Base-by-base conservation (phyloP, 140 eudicot genomes). In the Flaveria floridana region DNA sequence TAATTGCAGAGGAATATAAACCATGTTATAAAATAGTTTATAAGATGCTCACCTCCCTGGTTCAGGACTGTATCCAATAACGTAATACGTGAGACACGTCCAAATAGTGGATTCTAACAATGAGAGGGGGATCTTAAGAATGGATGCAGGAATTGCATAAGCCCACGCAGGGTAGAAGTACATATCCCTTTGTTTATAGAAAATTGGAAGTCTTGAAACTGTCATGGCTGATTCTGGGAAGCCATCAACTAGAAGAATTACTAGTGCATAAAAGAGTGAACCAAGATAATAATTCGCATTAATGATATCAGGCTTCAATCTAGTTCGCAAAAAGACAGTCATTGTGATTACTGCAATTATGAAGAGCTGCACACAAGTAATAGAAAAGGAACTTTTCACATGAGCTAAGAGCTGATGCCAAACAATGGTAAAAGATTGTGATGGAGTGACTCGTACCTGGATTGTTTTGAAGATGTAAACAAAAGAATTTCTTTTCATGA, bases 111-210 rank as follows among this genome's bases (percentile, higher is more conserved):
- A 74, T 76, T 67, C 85, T 56, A 85, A 71, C 15, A 88, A n/a
- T 50, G 94, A 85, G 3, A 83, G 14, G 7, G 94, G 94, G 64
- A 83, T 58, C 78, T 88, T 88, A 57, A 88, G 82, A 50, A 88
- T 78, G 56, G 86, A 76, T 69, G 88, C 82, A 67, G 89, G 89
- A 78, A 87, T 80, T 11, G 87, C 85, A 48, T 84, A 87, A 7
- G 89, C 89, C 92, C 92, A 87, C 42, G 92, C 92, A 23, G 89
- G 92, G 64, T 84, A 87, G 73, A 87, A 87, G 76, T 64, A 80
- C 82, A 87, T 58, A 67, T 87, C 92, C 71, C 89, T 84, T 26
- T 87, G 92, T 68, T 87, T 84, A 82, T 77, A 87, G 81, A 87
- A 87, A 74, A 87, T 76, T 26, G 89, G 72, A 77, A 87, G 87